These are phyloP conservation scores for Coprinellus micaceus DNA, from an alignment of 768 basidiomycete species.

Conservation along the genomic window DNA sequence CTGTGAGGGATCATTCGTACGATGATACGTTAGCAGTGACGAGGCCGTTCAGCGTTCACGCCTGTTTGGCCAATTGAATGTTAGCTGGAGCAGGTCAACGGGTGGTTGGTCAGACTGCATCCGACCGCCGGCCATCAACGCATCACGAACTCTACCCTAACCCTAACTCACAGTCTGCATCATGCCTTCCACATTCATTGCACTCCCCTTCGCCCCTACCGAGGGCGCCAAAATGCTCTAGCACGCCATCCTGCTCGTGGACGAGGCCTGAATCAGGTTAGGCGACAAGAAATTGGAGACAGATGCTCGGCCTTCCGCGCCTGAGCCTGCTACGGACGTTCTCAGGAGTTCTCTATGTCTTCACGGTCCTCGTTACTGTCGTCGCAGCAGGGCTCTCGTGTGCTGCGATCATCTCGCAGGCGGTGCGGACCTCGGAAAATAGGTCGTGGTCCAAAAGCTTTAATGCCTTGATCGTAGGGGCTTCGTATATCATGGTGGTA, in stretches of 20 bases:
- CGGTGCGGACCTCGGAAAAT: conserved; percentile 58
- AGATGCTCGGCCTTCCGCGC: not conserved
- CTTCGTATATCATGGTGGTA: conserved; percentile 70
- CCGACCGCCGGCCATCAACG: too few species aligned
- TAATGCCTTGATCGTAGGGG: conserved; percentile 65
- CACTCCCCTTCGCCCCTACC: not conserved
- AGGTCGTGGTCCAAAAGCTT: conserved; percentile 57
- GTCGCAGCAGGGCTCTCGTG: conserved; percentile 62
- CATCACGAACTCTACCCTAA: too few species aligned
- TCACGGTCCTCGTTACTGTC: conserved; percentile 46
- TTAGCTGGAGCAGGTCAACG: too few species aligned
- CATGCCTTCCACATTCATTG: not conserved
- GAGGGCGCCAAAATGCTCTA: not conserved
- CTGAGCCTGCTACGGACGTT: conserved; percentile 34
- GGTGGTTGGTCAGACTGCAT: too few species aligned
- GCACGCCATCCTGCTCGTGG: too few species aligned
- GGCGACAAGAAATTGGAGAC: too few species aligned
- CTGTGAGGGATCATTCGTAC: too few species aligned
- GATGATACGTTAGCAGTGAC: too few species aligned
- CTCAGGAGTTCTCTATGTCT: conserved; percentile 50
- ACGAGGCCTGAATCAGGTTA: too few species aligned
- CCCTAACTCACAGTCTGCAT: not conserved
- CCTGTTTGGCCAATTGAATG: too few species aligned
- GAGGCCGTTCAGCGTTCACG: too few species aligned
- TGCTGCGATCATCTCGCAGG: conserved; percentile 64